Evolutionary conservation across 164 flowering plant species (phyloP).

Genomic region (Nymphaea thermarum): DNA sequence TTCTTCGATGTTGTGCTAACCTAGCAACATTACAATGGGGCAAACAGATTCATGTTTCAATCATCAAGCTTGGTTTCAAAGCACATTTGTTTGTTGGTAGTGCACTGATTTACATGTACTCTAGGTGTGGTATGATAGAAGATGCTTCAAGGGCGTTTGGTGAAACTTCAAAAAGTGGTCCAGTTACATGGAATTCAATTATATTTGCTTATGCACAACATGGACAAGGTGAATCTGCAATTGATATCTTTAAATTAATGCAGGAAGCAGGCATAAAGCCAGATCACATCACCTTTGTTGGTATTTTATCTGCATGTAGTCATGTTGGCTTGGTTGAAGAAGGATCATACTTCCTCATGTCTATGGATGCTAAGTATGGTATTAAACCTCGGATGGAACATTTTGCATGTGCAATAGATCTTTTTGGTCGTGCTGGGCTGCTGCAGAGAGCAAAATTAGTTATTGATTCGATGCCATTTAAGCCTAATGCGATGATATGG

Average conservation of each 20-base stretch:
- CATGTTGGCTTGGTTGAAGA: constrained; percentile 66
- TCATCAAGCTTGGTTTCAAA: constrained; percentile 42
- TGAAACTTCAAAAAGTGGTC: constrained; percentile 26
- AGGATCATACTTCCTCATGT: constrained; percentile 32
- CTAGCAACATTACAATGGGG: constrained; percentile 69
- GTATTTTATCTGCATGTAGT: constrained; percentile 76
- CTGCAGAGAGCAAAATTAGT: constrained; percentile 49
- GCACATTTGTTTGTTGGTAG: constrained; percentile 54
- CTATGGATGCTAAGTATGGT: constrained; percentile 55
- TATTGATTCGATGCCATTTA: constrained; percentile 60
- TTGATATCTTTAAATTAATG: constrained; percentile 59
- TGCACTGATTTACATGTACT: constrained; percentile 73
- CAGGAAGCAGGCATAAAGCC: constrained; percentile 34
- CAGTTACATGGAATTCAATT: constrained; percentile 70
- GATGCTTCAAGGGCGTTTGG: constrained; percentile 60
- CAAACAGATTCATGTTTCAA: constrained; percentile 57
- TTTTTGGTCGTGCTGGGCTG: constrained; percentile 67
- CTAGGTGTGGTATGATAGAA: constrained; percentile 75
- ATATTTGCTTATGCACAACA: constrained; percentile 85
- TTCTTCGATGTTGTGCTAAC: constrained; percentile 62
- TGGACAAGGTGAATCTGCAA: constrained; percentile 57
- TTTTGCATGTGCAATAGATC: constrained; percentile 77
- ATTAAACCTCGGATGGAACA: constrained; percentile 71
- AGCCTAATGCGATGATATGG: constrained; percentile 70
- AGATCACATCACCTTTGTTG: constrained; percentile 80